Conservation (phyloP, 352 stramenopile genomes). For the Phytopythium montanum region DNA sequence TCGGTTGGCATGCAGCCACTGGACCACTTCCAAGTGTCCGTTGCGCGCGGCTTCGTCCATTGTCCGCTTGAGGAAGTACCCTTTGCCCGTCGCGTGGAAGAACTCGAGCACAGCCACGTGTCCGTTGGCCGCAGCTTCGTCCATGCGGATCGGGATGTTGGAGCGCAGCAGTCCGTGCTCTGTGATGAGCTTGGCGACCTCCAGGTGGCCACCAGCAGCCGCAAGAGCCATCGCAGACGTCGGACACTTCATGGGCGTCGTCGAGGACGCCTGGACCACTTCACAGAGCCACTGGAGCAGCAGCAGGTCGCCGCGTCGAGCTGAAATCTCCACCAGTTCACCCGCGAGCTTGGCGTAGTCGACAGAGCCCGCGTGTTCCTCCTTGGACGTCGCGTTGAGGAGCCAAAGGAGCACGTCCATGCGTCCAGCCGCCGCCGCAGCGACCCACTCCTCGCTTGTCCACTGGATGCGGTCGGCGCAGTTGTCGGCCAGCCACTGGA, state of each 20-base stretch:
- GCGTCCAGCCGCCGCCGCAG: constrained; percentile 6
- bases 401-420: constrained; percentile 17
- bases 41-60: constrained; percentile 14
- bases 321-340: constrained; percentile 5
- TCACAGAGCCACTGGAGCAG: constrained; percentile 14
- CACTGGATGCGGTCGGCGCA: constrained; percentile 5
- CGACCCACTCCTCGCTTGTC: constrained; percentile 12
- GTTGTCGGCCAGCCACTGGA: constrained; percentile 20
- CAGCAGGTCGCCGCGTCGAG: constrained; percentile 11
- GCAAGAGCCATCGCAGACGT: constrained; percentile 12
- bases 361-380: background rate
- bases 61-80: constrained; percentile 1
- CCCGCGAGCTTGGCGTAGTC: constrained; percentile 10
- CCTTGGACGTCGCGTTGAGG: constrained; percentile 7
- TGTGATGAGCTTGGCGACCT: constrained; percentile 13
- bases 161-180: constrained; percentile 5
- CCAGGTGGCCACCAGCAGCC: constrained; percentile 11
- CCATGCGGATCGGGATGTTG: constrained; percentile 14
- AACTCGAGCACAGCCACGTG: constrained; percentile 14
- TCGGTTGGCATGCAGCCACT: constrained; percentile 23
- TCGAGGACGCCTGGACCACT: constrained; percentile 6
- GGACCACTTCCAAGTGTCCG: background rate
- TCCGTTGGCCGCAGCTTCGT: constrained; percentile 11
- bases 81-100: constrained; percentile 4
- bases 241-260: constrained; percentile 10